Evolutionary conservation across 352 stramenopile genomes (phyloP), one percentile per base, ranked within the genome.

Genomic region (Elongisporangium undulatum): DNA sequence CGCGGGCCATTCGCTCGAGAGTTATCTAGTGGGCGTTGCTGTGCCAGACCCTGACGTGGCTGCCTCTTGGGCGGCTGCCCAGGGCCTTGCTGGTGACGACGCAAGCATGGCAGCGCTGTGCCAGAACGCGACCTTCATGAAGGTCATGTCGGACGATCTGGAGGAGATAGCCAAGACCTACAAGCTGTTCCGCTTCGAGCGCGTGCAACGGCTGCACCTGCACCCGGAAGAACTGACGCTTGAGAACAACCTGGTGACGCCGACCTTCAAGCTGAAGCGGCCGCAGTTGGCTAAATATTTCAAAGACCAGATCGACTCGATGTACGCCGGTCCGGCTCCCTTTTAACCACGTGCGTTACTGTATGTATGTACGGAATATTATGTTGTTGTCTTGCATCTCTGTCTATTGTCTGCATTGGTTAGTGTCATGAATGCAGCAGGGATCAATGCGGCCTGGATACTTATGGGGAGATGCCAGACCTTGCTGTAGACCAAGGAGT

Each of bases 211-310:
- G 48, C 69, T 98, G 17, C 72, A 96, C 62, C 63, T 98, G 48
- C 77, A 96, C 64, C 60, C 79, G 4, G 81, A 95, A 39, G 69
- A 85, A 17, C 98, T 98, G 68, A 88, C 74, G 1, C 76, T 92
- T 12, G 94, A 98, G 41, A 98, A 97, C 71, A 82, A 86, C 53
- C 75, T 98, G 29, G 68, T 98, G 22, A 99, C 96, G n/a, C 95
- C 96, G 12, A 98, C 96, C 2, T 98, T 98, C 75, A 99, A 99
- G 66, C 83, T 98, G 67, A 99, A 98, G 75, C 77, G 96, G 0
- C 80, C 83, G 39, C 70, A 97, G 61, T 85, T 98, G 12, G 80
- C 96, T 29, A 82, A 96, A 58, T 74, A 72, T 21, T 97, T 98
- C 56, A 22, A 74, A 22, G 64, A 85, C n/a, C 56, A 96, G 29